A percentile compares a stretch with the other conserved stretches of the same genome.
Evolutionary conservation across 768 basidiomycete genomes (phyloP).

Genomic region (Lenzites betulinus): DNA sequence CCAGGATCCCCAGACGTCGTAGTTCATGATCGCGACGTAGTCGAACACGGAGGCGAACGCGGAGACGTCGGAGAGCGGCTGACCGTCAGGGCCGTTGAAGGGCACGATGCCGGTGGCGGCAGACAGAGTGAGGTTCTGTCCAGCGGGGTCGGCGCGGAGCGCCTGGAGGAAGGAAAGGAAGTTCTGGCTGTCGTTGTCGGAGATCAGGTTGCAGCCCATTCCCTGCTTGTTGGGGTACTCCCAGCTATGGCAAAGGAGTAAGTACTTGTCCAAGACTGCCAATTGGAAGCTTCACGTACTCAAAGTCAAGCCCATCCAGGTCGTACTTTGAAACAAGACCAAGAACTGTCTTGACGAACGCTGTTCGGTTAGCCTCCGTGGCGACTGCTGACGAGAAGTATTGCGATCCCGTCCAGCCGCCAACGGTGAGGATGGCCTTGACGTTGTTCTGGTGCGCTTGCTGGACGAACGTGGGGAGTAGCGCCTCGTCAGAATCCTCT

Average conservation of each 20-base stretch:
- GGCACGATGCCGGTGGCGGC: constrained; percentile 52
- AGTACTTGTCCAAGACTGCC: neutral
- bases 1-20: constrained; percentile 59
- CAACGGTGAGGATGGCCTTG: constrained; percentile 58
- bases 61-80: constrained; percentile 67
- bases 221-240: constrained; percentile 77
- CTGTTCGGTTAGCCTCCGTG: constrained; percentile 55
- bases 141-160: constrained; percentile 56
- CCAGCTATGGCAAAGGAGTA: constrained; percentile 54
- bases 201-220: constrained; percentile 67
- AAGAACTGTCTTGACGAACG: constrained; percentile 62
- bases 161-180: constrained; percentile 74
- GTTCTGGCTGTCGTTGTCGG: constrained; percentile 65
- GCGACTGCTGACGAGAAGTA: constrained; percentile 66
- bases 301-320: constrained; percentile 58
- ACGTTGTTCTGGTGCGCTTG: constrained; percentile 46
- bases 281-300: constrained; percentile 20
- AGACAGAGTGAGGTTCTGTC: constrained; percentile 57
- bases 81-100: constrained; percentile 50
- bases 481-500: constrained; percentile 44
- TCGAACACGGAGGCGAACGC: constrained; percentile 71
- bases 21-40: constrained; percentile 69
- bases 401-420: constrained; percentile 68
- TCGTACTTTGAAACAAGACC: constrained; percentile 49
- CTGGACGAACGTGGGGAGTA: constrained; percentile 60